Percentiles rank a stretch among this genome's conserved stretches.
Conservation (phyloP, 169 alveolate species). For the Plasmodium knowlesi region DNA sequence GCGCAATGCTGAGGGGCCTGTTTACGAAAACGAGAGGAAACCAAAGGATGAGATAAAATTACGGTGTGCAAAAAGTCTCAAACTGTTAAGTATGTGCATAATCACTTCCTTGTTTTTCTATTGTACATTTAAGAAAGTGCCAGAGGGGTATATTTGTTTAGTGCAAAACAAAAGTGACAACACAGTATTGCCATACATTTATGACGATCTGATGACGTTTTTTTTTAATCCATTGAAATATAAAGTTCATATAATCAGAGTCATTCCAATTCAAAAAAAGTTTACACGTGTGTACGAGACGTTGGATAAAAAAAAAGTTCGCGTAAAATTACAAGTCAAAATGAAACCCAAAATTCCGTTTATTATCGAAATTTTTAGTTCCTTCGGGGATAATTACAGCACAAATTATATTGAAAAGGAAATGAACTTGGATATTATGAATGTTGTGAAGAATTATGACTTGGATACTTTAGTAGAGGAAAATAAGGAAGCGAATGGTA, state of each 20-base stretch:
- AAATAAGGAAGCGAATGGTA: constrained; percentile 5
- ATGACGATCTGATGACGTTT: constrained; percentile 67
- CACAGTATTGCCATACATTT: constrained; percentile 45
- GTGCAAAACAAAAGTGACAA: constrained; percentile 33
- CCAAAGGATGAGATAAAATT: constrained; percentile 18
- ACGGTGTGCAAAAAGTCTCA: constrained; percentile 1
- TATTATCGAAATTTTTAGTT: constrained; percentile 79
- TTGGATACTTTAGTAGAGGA: constrained; percentile 51
- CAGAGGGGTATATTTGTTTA: constrained; percentile 62
- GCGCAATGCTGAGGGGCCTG: not conserved
- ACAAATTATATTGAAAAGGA: constrained; percentile 80
- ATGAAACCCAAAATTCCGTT: constrained; percentile 79
- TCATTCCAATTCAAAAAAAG: constrained; percentile 45
- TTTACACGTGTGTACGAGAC: constrained; percentile 57
- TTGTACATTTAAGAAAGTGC: constrained; percentile 54
- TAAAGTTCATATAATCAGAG: constrained; percentile 31
- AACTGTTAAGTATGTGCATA: not conserved
- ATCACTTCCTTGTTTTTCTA: constrained; percentile 28
- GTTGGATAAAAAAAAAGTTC: constrained; percentile 42
- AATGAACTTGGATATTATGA: constrained; percentile 79
- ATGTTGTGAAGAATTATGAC: constrained; percentile 78
- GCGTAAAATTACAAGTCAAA: constrained; percentile 53
- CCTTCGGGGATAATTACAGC: constrained; percentile 80
- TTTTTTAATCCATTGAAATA: constrained; percentile 52
- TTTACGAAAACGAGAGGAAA: not conserved